phyloP scores from a whole-genome alignment of 176 grass and related monocot species.

The Triticum urartu region DNA sequence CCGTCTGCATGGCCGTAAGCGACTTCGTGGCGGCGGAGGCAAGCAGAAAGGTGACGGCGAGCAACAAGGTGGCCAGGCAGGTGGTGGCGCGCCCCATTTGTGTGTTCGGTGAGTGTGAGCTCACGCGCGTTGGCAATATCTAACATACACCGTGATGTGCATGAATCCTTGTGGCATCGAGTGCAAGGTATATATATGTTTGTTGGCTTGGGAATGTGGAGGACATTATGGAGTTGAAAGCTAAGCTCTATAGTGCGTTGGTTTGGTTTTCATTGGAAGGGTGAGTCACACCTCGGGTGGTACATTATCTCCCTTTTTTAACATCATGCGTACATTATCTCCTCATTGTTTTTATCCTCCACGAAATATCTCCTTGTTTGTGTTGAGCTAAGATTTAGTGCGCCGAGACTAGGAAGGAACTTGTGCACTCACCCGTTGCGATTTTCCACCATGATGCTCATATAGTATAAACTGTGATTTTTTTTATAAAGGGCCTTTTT shows the following conservation, averaged over 20 bases:
- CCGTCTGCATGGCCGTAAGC: neutral
- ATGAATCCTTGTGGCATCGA: neutral
- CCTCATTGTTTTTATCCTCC: neutral
- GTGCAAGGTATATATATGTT: neutral
- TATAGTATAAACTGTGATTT: no score
- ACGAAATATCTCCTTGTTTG: neutral
- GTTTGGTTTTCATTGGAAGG: no score
- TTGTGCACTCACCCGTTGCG: no score
- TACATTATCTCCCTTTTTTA: neutral
- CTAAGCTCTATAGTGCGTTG: neutral
- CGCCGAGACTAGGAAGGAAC: neutral
- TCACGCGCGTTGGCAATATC: neutral
- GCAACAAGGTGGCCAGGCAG: neutral
- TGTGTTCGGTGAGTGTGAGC: neutral
- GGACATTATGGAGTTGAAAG: neutral
- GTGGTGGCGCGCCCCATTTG: neutral
- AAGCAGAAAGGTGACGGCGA: neutral
- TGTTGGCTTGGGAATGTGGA: neutral
- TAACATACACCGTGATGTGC: neutral
- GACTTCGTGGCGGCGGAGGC: neutral
- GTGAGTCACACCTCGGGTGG: neutral
- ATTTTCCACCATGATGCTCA: no score
- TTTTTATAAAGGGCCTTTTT: no score
- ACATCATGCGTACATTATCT: no score
- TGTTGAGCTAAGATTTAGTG: neutral